Base-by-base conservation (phyloP, 2,329 filamentous ascomycete genomes). In the Trichophyton verrucosum region DNA sequence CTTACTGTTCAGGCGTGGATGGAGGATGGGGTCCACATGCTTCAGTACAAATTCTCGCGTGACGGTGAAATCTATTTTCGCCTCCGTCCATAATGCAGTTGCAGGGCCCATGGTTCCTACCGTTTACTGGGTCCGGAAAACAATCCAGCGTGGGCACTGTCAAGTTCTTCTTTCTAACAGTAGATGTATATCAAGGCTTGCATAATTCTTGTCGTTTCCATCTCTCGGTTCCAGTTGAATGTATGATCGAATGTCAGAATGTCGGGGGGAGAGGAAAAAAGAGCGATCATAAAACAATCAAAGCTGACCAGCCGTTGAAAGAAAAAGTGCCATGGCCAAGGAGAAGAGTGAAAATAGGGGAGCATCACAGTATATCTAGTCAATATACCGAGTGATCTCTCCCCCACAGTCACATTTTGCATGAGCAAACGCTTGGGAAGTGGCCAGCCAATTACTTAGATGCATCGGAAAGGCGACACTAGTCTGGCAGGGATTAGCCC, bases 61-160 rank as follows among this genome's bases (percentile, higher is more conserved):
- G 46, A 78, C 69, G 0, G 75, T 76, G 60, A 75, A 69, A 60
- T 74, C 68, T 61, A 78, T 73, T 62, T 74, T 70, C 60, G 76
- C 75, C 55, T 77, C 72, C n/a, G 76, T 74, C 76, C 76, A 78
- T 74, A 74, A 76, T 57, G 73, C 65, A 47, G 73, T 74, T 57
- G 69, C 72, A 24, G 22, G 49, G 11, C 49, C 49, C 49, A 53
- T 53, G 49, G 5, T 53, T 53, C 49, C 49, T 30, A 9, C 33
- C 33, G 33, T 38, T 38, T 30, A 7, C 27, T 30, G 1, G 27
- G 27, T 30, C 27, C 5, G 6, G 27, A 30, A 27, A 30, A 30
- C 6, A 30, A 30, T 30, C 33, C 33, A 38, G 33, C 33, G 33
- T 13, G 33, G 33, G 7, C 33, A 47, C 20, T 47, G 44, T 47